Percentiles rank a stretch among this genome's conserved stretches.
These are phyloP conservation scores for Plasmopara viticola DNA, from an alignment of 352 stramenopile species.

Conservation along the genomic window DNA sequence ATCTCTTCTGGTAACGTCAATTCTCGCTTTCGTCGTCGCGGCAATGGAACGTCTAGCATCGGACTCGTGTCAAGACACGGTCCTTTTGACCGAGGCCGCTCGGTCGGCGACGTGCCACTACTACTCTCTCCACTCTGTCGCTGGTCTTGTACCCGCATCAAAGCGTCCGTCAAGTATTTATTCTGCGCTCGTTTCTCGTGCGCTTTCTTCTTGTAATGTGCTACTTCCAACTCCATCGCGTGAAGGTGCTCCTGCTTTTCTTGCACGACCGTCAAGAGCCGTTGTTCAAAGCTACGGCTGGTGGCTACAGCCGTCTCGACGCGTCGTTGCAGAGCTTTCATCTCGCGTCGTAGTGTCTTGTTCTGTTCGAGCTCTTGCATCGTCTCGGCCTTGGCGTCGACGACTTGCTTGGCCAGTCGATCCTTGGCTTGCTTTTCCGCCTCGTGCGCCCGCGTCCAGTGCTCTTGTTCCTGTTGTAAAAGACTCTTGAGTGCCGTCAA, in stretches of 20 bases:
- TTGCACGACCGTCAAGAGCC: constrained; percentile 32
- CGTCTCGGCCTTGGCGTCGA: constrained; percentile 25
- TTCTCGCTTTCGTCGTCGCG: constrained; percentile 24
- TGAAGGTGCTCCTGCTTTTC: constrained; percentile 36
- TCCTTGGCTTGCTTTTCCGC: constrained; percentile 26
- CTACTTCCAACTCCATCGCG: constrained; percentile 31
- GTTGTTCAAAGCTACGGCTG: constrained; percentile 48
- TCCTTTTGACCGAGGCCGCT: neutral
- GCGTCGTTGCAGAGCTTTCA: constrained; percentile 38
- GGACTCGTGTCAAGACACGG: constrained; percentile 2
- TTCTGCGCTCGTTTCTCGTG: constrained; percentile 59
- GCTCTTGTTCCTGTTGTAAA: constrained; percentile 44
- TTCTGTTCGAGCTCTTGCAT: constrained; percentile 31
- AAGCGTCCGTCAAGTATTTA: constrained; percentile 43
- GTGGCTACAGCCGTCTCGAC: constrained; percentile 42
- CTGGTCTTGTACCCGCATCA: constrained; percentile 31
- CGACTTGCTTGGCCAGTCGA: constrained; percentile 23
- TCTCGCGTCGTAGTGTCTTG: constrained; percentile 28
- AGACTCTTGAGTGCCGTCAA: constrained; percentile 32
- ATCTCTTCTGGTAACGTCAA: constrained; percentile 30
- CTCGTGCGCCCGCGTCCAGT: constrained; percentile 30
- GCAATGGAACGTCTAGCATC: neutral
- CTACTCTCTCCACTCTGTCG: constrained; percentile 10
- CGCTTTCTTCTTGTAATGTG: constrained; percentile 34
- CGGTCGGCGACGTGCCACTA: neutral